A percentile compares a stretch with the other conserved stretches of the same genome.
Evolutionary conservation across 495 filamentous ascomycete species (phyloP).

Genomic region (Tuber umbilicatum): DNA sequence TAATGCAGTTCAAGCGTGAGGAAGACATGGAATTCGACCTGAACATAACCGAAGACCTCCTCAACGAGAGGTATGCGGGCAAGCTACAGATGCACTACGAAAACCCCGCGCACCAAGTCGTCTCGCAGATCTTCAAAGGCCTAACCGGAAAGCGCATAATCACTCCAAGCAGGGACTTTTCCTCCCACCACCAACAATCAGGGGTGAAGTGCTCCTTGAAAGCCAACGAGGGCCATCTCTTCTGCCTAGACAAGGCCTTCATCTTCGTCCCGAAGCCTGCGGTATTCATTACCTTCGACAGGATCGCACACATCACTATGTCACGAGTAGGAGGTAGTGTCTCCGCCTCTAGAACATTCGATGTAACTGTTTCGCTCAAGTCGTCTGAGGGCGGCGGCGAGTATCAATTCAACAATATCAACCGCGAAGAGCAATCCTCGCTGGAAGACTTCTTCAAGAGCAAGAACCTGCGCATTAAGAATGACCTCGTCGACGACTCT

Average conservation of each 20-base stretch:
- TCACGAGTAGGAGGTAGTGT: slow-evolving; percentile 87
- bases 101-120: slow-evolving; percentile 79
- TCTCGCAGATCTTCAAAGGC: slow-evolving; percentile 89
- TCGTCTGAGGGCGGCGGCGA: slow-evolving; percentile 59
- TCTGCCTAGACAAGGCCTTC: slow-evolving; percentile 95
- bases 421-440: slow-evolving; percentile 92
- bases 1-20: slow-evolving; percentile 98
- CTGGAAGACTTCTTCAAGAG: slow-evolving; percentile 93
- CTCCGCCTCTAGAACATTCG: slow-evolving; percentile 90
- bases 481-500: slow-evolving; percentile 72
- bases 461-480: slow-evolving; percentile 91
- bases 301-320: slow-evolving; percentile 82
- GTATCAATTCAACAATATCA: slow-evolving; percentile 98
- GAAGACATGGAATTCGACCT: slow-evolving; percentile 95
- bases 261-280: slow-evolving; percentile 99
- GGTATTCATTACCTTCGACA: slow-evolving; percentile 90
- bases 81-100: slow-evolving; percentile 85
- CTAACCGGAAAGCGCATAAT: slow-evolving; percentile 89
- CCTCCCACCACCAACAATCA: slow-evolving; percentile 81
- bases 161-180: slow-evolving; percentile 87
- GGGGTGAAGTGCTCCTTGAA: slow-evolving; percentile 99
- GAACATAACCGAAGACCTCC: slow-evolving; percentile 85
- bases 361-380: slow-evolving; percentile 88
- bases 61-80: slow-evolving; percentile 80
- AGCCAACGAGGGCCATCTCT: slow-evolving; percentile 93